Evolutionary conservation across 2,329 filamentous ascomycete species (phyloP).

Genomic region (Cryoendolithus antarcticus): DNA sequence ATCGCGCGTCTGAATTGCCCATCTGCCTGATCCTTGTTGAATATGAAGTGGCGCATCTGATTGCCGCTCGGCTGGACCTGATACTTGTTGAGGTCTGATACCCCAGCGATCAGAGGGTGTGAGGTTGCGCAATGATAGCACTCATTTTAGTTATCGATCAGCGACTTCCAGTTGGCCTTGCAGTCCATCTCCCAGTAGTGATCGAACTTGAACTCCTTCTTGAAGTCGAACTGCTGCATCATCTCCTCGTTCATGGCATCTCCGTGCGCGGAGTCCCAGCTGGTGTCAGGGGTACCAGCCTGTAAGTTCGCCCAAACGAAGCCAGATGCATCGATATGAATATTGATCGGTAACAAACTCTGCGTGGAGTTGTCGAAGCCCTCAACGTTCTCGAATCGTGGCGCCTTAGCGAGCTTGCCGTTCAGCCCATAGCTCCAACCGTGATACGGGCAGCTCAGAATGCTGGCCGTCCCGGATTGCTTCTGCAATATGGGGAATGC

Average conservation of each 20-base stretch:
- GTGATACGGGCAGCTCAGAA: slow-evolving; percentile 48
- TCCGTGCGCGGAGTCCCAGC: slow-evolving; percentile 39
- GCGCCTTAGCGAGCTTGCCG: slow-evolving; percentile 47
- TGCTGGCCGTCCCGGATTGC: slow-evolving; percentile 36
- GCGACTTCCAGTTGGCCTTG: slow-evolving; percentile 44
- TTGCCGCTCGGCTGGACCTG: slow-evolving; percentile 2
- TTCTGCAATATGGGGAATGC: slow-evolving; percentile 45
- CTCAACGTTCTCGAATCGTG: slow-evolving; percentile 42
- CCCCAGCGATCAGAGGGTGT: slow-evolving; percentile 39
- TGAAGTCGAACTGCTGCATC: slow-evolving; percentile 34
- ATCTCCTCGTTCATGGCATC: slow-evolving; percentile 34
- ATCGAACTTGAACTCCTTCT: slow-evolving; percentile 40
- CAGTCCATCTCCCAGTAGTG: slow-evolving; percentile 44
- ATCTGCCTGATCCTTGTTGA: slow-evolving; percentile 2
- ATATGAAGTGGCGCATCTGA: slow-evolving; percentile 5
- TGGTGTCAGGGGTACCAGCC: slow-evolving; percentile 29
- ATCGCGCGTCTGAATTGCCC: slow-evolving; percentile 4
- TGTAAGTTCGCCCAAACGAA: slow-evolving; percentile 50
- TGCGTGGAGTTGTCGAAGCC: slow-evolving; percentile 46
- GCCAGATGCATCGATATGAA: slow-evolving; percentile 40
- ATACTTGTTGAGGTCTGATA: slow-evolving; percentile 4
- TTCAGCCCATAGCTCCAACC: slow-evolving; percentile 48
- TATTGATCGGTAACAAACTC: slow-evolving; percentile 41
- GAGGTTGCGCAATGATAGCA: slow-evolving; percentile 48
- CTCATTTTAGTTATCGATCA: slow-evolving; percentile 51